Conservation (phyloP, 768 basidiomycete genomes). For the Lenzites betulinus region DNA sequence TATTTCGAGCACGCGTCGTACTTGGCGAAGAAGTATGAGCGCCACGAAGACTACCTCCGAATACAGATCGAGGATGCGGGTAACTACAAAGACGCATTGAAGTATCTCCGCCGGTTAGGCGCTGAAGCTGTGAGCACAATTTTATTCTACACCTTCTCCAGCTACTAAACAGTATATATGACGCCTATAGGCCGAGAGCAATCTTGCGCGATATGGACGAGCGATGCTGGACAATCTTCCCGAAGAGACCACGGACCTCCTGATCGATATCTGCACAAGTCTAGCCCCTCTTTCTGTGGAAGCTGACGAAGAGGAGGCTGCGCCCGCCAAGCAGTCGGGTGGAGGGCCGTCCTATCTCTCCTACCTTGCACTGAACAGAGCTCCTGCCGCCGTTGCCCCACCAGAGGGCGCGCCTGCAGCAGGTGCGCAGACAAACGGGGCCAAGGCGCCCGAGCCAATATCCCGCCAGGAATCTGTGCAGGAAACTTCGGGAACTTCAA, state of each 20-base stretch:
- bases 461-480: constrained; percentile 40
- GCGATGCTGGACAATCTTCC: constrained; percentile 83
- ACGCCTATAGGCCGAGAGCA: constrained; percentile 74
- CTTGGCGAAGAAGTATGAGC: constrained; percentile 86
- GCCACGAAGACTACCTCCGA: constrained; percentile 90
- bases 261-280: constrained; percentile 90
- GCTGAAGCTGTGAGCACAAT: constrained; percentile 66
- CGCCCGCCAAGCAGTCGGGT: constrained; percentile 31
- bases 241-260: constrained; percentile 84
- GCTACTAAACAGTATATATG: neutral
- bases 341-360: constrained; percentile 70
- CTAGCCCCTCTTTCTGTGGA: constrained; percentile 47
- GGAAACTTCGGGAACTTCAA: constrained; percentile 28
- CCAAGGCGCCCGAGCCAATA: neutral
- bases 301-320: constrained; percentile 38
- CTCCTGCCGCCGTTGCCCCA: constrained; percentile 37
- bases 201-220: constrained; percentile 85
- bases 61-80: constrained; percentile 94
- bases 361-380: constrained; percentile 72
- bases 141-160: neutral
- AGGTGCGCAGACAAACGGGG: neutral
- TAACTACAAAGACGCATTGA: constrained; percentile 77
- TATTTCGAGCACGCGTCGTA: constrained; percentile 96
- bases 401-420: neutral
- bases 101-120: constrained; percentile 78